Evolutionary conservation across 176 grass and related monocot species (phyloP).

Genomic region (Eragrostis curvula): DNA sequence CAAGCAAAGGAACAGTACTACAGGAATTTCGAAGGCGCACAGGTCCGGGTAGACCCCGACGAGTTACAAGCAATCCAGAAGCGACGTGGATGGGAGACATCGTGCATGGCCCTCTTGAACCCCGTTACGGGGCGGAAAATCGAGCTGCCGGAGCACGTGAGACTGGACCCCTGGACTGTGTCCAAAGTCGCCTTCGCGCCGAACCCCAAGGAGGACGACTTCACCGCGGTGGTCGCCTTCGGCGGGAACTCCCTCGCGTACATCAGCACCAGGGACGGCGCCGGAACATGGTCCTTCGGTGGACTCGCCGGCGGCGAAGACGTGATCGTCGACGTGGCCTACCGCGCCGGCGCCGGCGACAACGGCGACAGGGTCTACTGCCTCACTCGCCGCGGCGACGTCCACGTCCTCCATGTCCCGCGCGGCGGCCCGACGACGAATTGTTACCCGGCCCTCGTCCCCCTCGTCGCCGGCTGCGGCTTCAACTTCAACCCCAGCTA

Average conservation of each 20-base stretch:
- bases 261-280: neutral
- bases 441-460: neutral
- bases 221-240: neutral
- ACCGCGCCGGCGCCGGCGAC: neutral
- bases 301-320: too few species aligned
- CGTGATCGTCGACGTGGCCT: neutral
- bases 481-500: neutral
- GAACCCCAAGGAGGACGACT: neutral
- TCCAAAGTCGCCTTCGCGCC: constrained; percentile 8
- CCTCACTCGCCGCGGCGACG: neutral
- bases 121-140: neutral
- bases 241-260: neutral
- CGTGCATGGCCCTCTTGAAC: neutral
- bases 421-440: neutral
- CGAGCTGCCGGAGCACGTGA: neutral
- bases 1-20: too few species aligned
- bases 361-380: neutral
- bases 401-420: constrained; percentile 26
- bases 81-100: too few species aligned
- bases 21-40: too few species aligned
- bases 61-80: too few species aligned
- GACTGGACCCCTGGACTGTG: neutral
- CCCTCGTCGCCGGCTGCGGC: neutral
- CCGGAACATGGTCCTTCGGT: neutral
- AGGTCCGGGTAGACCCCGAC: too few species aligned